Evolutionary conservation across 768 basidiomycete species (phyloP).

Genomic region (Grammothele lineata): DNA sequence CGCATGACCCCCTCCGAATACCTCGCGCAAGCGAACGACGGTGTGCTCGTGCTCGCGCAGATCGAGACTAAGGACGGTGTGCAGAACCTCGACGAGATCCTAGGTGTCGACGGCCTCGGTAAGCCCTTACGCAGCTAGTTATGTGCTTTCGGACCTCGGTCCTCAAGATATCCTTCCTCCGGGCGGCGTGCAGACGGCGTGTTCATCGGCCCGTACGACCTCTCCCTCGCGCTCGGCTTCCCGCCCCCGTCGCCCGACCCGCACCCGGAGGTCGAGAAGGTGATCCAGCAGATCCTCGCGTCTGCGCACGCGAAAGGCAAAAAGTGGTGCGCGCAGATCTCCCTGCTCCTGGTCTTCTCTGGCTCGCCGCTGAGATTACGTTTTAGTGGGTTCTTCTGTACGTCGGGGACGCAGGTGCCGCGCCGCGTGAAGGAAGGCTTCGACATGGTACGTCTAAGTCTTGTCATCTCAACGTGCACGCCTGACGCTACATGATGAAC

Average conservation of each 20-base stretch:
- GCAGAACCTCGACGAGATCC: constrained; percentile 38
- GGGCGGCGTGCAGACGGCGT: constrained; percentile 49
- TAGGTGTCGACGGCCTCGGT: constrained; percentile 34
- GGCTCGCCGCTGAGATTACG: neutral
- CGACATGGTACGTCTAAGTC: constrained; percentile 37
- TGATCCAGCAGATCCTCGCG: constrained; percentile 50
- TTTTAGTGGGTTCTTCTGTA: neutral
- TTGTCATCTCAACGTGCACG: neutral
- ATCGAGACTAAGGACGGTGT: constrained; percentile 40
- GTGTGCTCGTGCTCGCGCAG: constrained; percentile 34
- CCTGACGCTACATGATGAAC: too few species aligned
- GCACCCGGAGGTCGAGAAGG: constrained; percentile 56
- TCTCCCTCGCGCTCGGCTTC: constrained; percentile 59
- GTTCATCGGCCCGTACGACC: constrained; percentile 66
- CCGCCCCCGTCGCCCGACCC: constrained; percentile 60
- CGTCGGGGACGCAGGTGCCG: constrained; percentile 36
- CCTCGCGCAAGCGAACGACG: constrained; percentile 41
- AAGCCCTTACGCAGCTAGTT: constrained; percentile 8
- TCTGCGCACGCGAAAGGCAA: constrained; percentile 51
- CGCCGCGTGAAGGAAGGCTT: constrained; percentile 46
- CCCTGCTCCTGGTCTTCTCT: neutral
- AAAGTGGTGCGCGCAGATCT: constrained; percentile 50
- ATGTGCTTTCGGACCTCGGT: too few species aligned
- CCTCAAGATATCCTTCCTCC: too few species aligned
- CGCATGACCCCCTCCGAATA: constrained; percentile 45